phyloP scores from a whole-genome alignment of 2,329 filamentous ascomycete species.

The Drechslerella coelobrocha region DNA sequence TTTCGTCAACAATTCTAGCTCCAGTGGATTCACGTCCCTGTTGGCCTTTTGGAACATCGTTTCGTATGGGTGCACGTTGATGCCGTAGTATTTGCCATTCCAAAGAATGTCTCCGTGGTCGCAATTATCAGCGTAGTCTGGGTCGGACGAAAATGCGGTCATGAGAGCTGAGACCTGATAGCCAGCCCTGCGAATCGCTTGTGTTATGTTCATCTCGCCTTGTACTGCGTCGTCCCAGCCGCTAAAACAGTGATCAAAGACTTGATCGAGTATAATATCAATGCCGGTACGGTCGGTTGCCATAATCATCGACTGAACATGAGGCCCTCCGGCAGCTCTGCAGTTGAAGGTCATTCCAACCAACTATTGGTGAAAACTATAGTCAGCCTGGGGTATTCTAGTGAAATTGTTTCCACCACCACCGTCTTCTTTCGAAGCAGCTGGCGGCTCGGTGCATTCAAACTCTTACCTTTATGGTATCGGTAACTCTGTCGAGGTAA shows the following conservation, averaged over 20 bases:
- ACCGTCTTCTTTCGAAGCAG: too few relatives aligned
- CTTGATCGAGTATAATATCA: background rate
- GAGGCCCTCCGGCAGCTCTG: background rate
- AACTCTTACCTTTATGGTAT: background rate
- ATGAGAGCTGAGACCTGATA: background rate
- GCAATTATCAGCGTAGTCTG: conserved; percentile 53
- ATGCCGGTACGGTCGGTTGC: background rate
- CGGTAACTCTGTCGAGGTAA: background rate
- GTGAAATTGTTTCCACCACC: too few relatives aligned
- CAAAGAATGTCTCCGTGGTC: conserved; percentile 54
- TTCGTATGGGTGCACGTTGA: conserved; percentile 59
- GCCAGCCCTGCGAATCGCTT: background rate
- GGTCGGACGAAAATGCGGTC: background rate
- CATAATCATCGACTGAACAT: conserved; percentile 1
- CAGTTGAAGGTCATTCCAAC: conserved; percentile 6
- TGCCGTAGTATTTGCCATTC: conserved; percentile 56
- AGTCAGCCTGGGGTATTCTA: too few relatives aligned
- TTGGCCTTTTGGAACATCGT: conserved; percentile 58
- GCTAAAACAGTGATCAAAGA: background rate
- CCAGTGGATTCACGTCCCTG: conserved; percentile 55
- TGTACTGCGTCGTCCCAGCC: conserved; percentile 3
- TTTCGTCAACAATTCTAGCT: conserved; percentile 56
- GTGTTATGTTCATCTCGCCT: conserved; percentile 2
- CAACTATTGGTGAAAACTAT: background rate
- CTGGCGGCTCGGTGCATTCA: too few relatives aligned